A percentile compares a stretch with the other conserved stretches of the same genome.
Conservation (phyloP, 345 rosid genomes). For the Eucalyptus pumila region DNA sequence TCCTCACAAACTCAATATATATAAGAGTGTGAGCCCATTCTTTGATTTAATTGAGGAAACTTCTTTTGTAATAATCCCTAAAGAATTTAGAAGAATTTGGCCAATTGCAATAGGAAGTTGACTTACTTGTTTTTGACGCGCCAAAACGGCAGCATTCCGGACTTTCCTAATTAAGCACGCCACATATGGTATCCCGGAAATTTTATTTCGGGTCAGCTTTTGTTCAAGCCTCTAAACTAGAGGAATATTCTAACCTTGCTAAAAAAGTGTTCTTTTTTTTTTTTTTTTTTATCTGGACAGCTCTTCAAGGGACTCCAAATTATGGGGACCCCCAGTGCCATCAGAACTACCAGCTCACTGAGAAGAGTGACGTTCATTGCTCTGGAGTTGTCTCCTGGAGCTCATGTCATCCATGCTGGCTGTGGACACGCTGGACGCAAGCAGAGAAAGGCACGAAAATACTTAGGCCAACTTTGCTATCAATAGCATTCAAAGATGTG, state of each 20-base stretch:
- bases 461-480: neutral
- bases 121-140: fast-evolving
- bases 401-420: neutral
- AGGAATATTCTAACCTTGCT: neutral
- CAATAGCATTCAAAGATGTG: neutral
- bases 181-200: neutral
- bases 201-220: fast-evolving
- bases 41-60: neutral
- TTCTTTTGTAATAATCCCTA: neutral
- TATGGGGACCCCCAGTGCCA: neutral
- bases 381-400: neutral
- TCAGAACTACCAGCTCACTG: neutral
- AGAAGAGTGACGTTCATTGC: neutral
- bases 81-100: neutral
- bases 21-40: neutral
- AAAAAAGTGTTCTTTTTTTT: neutral
- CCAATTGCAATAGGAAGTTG: neutral
- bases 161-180: neutral
- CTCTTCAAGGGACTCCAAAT: neutral
- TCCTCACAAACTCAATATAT: neutral
- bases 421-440: neutral
- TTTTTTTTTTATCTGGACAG: neutral
- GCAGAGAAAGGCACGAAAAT: neutral
- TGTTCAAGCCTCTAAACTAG: neutral
- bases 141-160: fast-evolving